Evolutionary conservation across 768 basidiomycete species (phyloP).

Genomic region (Calocybe gangraenosa): DNA sequence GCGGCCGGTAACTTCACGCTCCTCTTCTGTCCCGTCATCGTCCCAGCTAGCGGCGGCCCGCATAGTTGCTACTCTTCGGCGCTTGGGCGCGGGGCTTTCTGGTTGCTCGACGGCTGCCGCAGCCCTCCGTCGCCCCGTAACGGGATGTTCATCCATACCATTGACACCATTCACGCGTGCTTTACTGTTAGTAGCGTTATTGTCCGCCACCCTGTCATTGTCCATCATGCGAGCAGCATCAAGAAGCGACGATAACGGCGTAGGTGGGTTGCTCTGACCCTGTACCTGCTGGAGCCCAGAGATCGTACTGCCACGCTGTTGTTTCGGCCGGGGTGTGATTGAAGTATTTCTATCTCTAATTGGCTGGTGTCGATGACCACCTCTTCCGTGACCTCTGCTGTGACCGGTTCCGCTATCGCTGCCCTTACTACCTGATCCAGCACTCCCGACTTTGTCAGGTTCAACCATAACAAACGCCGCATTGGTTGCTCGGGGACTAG

Average conservation of each 20-base stretch:
- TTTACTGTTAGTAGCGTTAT: constrained; percentile 25
- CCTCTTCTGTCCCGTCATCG: neutral
- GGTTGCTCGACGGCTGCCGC: constrained; percentile 23
- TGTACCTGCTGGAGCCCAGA: constrained; percentile 9
- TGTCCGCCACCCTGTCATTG: constrained; percentile 25
- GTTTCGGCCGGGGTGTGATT: constrained; percentile 13
- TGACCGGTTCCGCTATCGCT: neutral
- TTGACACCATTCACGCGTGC: constrained; percentile 7
- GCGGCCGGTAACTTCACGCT: constrained; percentile 20
- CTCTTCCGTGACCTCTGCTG: constrained; percentile 3
- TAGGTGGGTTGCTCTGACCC: constrained; percentile 38
- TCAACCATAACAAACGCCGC: constrained; percentile 2
- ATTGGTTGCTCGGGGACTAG: constrained; percentile 9
- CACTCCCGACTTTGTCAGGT: constrained; percentile 19
- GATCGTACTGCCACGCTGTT: neutral
- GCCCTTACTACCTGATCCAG: constrained; percentile 1
- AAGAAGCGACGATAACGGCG: constrained; percentile 53
- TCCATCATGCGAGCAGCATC: constrained; percentile 55
- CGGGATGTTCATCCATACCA: constrained; percentile 13
- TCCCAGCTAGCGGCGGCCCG: constrained; percentile 4
- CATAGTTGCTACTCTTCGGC: constrained; percentile 23
- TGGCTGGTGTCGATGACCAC: neutral
- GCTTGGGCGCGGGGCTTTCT: constrained; percentile 31
- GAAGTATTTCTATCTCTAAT: neutral
- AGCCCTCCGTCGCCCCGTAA: constrained; percentile 14